phyloP scores from a whole-genome alignment of 1,284 basidiomycete genomes.

The Heterobasidion occidentale region DNA sequence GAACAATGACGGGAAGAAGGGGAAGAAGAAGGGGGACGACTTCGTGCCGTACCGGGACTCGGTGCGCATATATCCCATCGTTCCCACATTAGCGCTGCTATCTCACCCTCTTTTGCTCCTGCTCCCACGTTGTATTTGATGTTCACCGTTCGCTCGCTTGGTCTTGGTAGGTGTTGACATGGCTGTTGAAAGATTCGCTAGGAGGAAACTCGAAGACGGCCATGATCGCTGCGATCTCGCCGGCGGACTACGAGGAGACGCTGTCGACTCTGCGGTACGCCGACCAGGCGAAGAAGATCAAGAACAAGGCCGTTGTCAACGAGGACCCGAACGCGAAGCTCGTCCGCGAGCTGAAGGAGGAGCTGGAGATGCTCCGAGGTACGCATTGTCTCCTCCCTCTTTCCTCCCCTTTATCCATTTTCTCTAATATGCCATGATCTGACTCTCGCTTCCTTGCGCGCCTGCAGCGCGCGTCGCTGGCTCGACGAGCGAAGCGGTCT shows the following conservation, averaged over 20 bases:
- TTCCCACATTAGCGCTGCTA: neutral
- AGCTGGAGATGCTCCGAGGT: constrained; percentile 85
- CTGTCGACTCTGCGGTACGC: constrained; percentile 93
- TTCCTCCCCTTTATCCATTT: neutral
- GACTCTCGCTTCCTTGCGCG: neutral
- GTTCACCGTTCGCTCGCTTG: neutral
- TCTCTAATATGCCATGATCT: neutral
- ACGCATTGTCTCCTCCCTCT: constrained; percentile 16
- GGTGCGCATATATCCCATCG: constrained; percentile 33
- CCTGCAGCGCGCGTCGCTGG: constrained; percentile 61
- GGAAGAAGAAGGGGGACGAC: constrained; percentile 83
- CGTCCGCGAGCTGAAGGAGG: constrained; percentile 97
- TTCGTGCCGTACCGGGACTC: constrained; percentile 95
- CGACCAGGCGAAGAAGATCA: constrained; percentile 99
- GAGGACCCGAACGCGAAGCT: constrained; percentile 99
- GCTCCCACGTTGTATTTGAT: neutral
- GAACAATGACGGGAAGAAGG: constrained; percentile 60
- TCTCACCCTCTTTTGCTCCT: neutral
- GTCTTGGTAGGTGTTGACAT: constrained; percentile 73
- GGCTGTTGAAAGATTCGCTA: constrained; percentile 95
- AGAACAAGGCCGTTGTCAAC: constrained; percentile 98
- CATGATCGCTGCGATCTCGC: constrained; percentile 98
- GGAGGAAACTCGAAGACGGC: constrained; percentile 94
- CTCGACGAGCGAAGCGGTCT: constrained; percentile 64
- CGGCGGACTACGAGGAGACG: constrained; percentile 97